These are phyloP conservation scores for Avena atlantica DNA, from an alignment of 176 grass and related monocot genomes.

Conservation along the genomic window DNA sequence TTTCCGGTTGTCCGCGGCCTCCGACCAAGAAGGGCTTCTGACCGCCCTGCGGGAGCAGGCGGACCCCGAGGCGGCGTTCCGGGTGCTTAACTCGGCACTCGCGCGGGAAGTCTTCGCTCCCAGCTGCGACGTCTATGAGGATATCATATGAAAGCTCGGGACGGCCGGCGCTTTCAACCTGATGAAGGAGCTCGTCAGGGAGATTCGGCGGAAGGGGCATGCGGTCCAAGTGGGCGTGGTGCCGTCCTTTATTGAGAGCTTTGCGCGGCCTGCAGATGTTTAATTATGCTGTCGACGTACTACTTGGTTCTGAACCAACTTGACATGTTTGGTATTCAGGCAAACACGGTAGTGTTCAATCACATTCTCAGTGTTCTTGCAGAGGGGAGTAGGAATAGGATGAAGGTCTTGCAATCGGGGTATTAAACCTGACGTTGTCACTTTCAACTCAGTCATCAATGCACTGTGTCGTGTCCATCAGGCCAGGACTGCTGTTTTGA, in stretches of 20 bases:
- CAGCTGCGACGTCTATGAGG: constrained; percentile 59
- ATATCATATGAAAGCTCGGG: constrained; percentile 70
- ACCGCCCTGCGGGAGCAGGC: constrained; percentile 62
- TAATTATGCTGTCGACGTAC: constrained; percentile 58
- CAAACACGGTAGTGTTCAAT: constrained; percentile 57
- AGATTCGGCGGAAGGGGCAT: constrained; percentile 64
- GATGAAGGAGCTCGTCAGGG: constrained; percentile 61
- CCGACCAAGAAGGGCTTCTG: constrained; percentile 51
- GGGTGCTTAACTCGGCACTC: constrained; percentile 57
- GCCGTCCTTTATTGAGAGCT: constrained; percentile 64
- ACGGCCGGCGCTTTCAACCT: constrained; percentile 59
- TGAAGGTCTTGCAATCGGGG: constrained; percentile 66
- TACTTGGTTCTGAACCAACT: constrained; percentile 74
- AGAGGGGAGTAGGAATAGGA: constrained; percentile 67
- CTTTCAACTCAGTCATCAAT: constrained; percentile 76
- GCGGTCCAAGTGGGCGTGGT: constrained; percentile 45
- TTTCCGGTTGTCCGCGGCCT: constrained; percentile 34
- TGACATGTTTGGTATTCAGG: constrained; percentile 50
- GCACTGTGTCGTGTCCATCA: constrained; percentile 73
- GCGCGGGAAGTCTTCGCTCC: constrained; percentile 45
- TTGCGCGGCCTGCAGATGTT: constrained; percentile 56
- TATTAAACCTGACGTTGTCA: constrained; percentile 55
- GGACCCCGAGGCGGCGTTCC: constrained; percentile 63
- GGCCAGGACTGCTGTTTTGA: constrained; percentile 55
- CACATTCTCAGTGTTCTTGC: constrained; percentile 67